Base-by-base conservation (phyloP, 306 rosid species). In the Gleditsia sinensis region DNA sequence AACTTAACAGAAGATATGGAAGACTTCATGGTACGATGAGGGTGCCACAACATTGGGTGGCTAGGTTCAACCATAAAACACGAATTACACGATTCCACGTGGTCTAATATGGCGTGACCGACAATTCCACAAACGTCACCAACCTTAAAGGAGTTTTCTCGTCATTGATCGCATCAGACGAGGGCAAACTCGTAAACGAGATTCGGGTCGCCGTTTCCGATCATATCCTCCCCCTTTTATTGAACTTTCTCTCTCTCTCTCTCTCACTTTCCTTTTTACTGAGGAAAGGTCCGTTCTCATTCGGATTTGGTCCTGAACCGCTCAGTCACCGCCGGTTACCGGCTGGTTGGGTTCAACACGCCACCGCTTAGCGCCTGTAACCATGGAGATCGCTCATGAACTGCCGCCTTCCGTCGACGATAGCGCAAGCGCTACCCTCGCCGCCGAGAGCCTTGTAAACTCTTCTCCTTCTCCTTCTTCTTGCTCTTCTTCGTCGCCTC, bases 361-460 rank as follows among this genome's bases (percentile, higher is more conserved):
- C 33, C 11, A 39, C 19, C 62, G 8, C 12, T 20, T 12, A 13
- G 27, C 7, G 40, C 49, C 67, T 50, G 14, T 43, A 5, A 12
- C 27, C 63, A 94, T 91, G 99, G 96, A 90, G 94, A 91, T 94
- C 88, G 85, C 90, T 28, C 87, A 87, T 82, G 93, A 81, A 83
- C 79, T 79, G 68, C 84, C 85, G 32, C 82, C 82, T 74, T 42
- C 77, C 37, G 67, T 70, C 78, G 87, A 81, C 63, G 90, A 83
- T 42, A 53, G 49, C 75, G 77, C 71, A 4, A 50, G 25, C 68
- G 80, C 72, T 68, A 55, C 77, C 55, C 63, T 57, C 24, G 67
- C 88, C 36, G 55, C 67, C 46, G 79, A 73, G 11, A 45, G 83
- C 56, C 63, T 75, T 27, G 75, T 78, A n/a, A 78, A 79, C 76